Base-by-base conservation (phyloP, 352 stramenopile species). In the Phytophthora citricola region DNA sequence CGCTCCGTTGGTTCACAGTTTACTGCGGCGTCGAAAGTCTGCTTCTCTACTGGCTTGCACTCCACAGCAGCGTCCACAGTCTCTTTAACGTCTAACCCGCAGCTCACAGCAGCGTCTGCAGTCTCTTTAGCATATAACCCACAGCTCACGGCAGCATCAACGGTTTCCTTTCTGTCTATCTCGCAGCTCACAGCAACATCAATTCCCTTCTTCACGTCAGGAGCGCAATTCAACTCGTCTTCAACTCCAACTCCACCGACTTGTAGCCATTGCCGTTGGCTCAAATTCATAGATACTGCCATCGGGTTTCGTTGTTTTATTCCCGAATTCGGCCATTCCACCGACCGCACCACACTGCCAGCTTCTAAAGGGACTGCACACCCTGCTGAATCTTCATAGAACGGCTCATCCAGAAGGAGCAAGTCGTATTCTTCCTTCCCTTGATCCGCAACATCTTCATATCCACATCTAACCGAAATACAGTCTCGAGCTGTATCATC, bases 211-310 rank as follows among this genome's bases (percentile, higher is more conserved):
- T 36, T 67, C 38, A 40, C 24, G 10, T 32, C 26, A 31, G 20
- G 22, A n/a, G 44, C 31, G 4, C 3, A 20, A 36, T 11, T 62
- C 31, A 61, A 36, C 22, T n/a, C 22, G 32, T 46, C 15, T 45
- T 73, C 40, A 4, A 5, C 40, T 5, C 49, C 24, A 10, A 39
- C 26, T 12, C 38, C 40, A 20, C 47, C 14, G 7, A 52, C 39
- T 39, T 69, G 43, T 27, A 40, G 27, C n/a, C 14, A 52, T 54
- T 70, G 43, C 6, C 29, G 17, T 17, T 26, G 34, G 7, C n/a
- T 10, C 4, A 69, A 10, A 43, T 57, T 69, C 58, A 85, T 58
- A 6, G 76, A 87, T 46, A 74, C 66, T 20, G 61, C 61, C 11
- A 87, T 49, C 8, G 65, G 58, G 34, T 75, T 79, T 4, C 40